Base-by-base conservation (phyloP, 2,329 filamentous ascomycete species). In the Diplodia seriata region DNA sequence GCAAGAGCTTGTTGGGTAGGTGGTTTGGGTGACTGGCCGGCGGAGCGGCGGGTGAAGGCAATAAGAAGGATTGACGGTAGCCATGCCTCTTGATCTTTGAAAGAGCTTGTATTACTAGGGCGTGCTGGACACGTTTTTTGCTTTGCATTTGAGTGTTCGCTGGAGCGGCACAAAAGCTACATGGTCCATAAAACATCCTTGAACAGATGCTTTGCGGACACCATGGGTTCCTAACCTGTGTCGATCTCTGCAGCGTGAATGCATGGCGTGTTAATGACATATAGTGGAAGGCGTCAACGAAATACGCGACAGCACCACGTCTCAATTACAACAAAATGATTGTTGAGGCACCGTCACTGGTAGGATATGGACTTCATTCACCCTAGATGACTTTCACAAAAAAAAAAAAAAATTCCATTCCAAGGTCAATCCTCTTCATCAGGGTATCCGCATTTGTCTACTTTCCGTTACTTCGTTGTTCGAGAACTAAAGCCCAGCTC, bases 1-100 rank as follows among this genome's bases (percentile, higher is more conserved):
- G 59, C 29, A 81, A 20, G 40, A 67, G 63, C 38, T 29, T 66
- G 29, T 9, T 63, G 53, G 63, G 63, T 15, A 67, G 47, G 38
- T 64, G 62, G 66, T 67, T 67, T 54, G 66, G 66, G 14, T 67
- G 66, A 67, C 54, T 54, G 31, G 14, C 47, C 38, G 51, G 40
- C 18, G 36, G 38, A 14, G 57, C 6, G 0, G 14, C 38, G 29
- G 18, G n/a, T 14, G 26, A 40, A 15, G 23, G 20, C 2, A 47
- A 29, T 5, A 43, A 29, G 23, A 4, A 11, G 12, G 23, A 3
- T 18, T 3, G 18, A 3, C 14, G n/a, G 4, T 55, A 12, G 12
- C 11, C 15, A 15, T n/a, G 26, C 15, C 8, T 9, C 15, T n/a
- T 55, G 29, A 20, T 26, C 29, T 15, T 15, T 6, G 14, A 47